These are phyloP conservation scores for Lentinula boryana DNA, from an alignment of 768 basidiomycete species.

Conservation along the genomic window DNA sequence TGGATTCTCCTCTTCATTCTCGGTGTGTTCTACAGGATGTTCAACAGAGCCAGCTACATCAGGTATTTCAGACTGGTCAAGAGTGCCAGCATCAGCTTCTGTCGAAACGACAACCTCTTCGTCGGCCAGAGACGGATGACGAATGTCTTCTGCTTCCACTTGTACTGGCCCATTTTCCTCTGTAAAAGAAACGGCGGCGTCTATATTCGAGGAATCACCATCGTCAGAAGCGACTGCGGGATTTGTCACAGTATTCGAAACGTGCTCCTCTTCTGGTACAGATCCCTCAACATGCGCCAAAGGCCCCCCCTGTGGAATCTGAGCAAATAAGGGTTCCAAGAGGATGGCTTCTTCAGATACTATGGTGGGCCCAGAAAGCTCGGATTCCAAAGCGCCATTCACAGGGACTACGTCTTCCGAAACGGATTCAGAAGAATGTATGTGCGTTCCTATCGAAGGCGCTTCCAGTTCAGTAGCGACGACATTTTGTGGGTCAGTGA, in stretches of 20 bases:
- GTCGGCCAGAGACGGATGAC: not conserved
- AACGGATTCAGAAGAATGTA: not conserved
- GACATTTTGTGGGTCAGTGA: not conserved
- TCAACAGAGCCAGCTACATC: conserved; percentile 1
- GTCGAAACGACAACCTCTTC: not conserved
- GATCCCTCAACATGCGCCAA: not conserved
- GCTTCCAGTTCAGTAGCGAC: not conserved
- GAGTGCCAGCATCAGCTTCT: not conserved
- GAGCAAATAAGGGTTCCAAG: not conserved
- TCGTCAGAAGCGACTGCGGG: conserved; percentile 4
- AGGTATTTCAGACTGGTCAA: not conserved
- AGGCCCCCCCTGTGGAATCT: not conserved
- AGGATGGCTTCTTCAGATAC: not conserved
- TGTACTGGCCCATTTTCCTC: not conserved
- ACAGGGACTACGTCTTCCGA: not conserved
- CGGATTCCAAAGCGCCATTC: not conserved
- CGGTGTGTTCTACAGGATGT: conserved; percentile 7
- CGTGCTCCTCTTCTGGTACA: conserved; percentile 16
- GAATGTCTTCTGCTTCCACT: not conserved
- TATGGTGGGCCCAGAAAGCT: not conserved
- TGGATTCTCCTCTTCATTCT: conserved; percentile 4
- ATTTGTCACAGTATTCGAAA: conserved; percentile 8
- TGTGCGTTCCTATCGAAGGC: not conserved
- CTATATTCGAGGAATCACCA: conserved; percentile 1
- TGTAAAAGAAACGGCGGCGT: not conserved